Conservation (phyloP, 805 yeast genomes). For the Tetrapisispora phaffii region DNA sequence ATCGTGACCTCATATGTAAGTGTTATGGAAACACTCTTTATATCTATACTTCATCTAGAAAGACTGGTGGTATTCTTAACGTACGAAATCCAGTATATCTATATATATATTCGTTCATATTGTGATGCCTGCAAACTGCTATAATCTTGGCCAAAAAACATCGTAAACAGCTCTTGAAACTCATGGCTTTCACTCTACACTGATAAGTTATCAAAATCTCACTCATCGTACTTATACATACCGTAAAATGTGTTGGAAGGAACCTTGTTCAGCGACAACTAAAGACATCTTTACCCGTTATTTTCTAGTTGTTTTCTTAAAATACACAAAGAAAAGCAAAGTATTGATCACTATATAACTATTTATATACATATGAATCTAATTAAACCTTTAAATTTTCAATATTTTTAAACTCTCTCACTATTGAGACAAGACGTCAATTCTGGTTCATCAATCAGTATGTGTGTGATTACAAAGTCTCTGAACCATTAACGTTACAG, state of each 20-base stretch:
- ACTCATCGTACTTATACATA: conserved; percentile 37
- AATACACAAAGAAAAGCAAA: background rate
- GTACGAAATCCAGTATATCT: too few relatives aligned
- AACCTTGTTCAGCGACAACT: conserved; percentile 98
- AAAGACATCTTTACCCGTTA: conserved; percentile 63
- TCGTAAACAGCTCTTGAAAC: background rate
- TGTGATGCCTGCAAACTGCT: background rate
- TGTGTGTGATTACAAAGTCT: background rate
- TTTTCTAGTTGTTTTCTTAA: conserved; percentile 6
- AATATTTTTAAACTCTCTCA: background rate
- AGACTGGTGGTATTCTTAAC: too few relatives aligned
- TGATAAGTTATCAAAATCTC: background rate
- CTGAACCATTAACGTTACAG: background rate
- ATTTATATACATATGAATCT: conserved; percentile 1
- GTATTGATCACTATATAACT: background rate
- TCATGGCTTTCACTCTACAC: background rate
- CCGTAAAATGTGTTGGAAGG: conserved; percentile 99
- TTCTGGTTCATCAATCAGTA: background rate
- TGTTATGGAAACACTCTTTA: too few relatives aligned
- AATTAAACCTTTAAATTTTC: background rate
- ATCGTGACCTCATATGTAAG: too few relatives aligned
- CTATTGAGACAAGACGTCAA: background rate
- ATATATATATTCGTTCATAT: too few relatives aligned
- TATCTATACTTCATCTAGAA: too few relatives aligned
- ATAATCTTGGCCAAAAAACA: background rate